A percentile compares a stretch with the other conserved stretches of the same genome.
phyloP scores from a whole-genome alignment of 2,329 filamentous ascomycete genomes.

The Penicillium expansum region DNA sequence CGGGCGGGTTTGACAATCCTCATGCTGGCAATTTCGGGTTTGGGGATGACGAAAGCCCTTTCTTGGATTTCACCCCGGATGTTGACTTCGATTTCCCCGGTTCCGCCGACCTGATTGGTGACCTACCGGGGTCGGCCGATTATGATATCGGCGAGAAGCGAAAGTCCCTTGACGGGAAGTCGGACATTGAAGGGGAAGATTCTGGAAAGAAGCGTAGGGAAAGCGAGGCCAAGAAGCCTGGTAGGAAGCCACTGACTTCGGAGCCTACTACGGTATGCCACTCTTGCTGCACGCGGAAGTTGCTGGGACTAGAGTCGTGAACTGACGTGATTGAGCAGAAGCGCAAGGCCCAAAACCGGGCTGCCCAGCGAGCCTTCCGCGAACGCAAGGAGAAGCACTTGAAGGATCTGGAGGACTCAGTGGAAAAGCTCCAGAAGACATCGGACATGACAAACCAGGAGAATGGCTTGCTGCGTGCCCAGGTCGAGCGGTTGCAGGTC shows the following conservation, averaged over 20 bases:
- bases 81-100: slow-evolving; percentile 69
- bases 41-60: slow-evolving; percentile 68
- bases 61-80: slow-evolving; percentile 76
- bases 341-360: slow-evolving; percentile 86
- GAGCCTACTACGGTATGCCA: slow-evolving; percentile 87
- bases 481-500: slow-evolving; percentile 80
- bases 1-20: slow-evolving; percentile 35
- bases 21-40: slow-evolving; percentile 52
- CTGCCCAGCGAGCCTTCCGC: slow-evolving; percentile 87
- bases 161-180: slow-evolving; percentile 52
- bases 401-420: slow-evolving; percentile 54
- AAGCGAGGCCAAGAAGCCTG: slow-evolving; percentile 88
- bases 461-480: slow-evolving; percentile 77
- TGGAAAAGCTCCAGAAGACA: slow-evolving; percentile 68
- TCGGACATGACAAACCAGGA: slow-evolving; percentile 81
- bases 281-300: neutral
- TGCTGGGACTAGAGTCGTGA: neutral
- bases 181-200: slow-evolving; percentile 65
- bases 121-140: slow-evolving; percentile 56
- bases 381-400: slow-evolving; percentile 85
- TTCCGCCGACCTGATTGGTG: slow-evolving; percentile 70
- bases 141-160: slow-evolving; percentile 61
- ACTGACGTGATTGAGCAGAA: slow-evolving; percentile 38
- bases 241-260: slow-evolving; percentile 89
- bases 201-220: slow-evolving; percentile 68